Base-by-base conservation (phyloP, 2,329 filamentous ascomycete species). In the Ceratocystis diversiconidia region DNA sequence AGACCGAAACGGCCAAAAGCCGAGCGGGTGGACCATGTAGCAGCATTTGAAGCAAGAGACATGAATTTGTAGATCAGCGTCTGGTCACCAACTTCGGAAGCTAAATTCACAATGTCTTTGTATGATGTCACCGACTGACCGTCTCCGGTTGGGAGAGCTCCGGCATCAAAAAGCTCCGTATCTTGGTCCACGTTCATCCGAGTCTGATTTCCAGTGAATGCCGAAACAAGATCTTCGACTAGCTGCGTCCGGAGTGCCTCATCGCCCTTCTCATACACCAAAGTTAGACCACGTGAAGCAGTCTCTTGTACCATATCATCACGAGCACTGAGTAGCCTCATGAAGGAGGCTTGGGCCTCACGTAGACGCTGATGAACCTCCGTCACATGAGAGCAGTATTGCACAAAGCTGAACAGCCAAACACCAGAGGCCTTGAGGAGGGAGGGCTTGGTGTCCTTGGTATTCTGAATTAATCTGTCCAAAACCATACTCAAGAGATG, bases 51-150 rank as follows among this genome's bases (percentile, higher is more conserved):
- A 2, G 94, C 94, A 70, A 99, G 81, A 0, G 92, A 92, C 94
- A 99, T 99, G 76, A 99, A 97, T 68, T 92, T 90, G 78, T 99
- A 99, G 0, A 97, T 89, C n/a, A 99, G 79, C 70, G 89, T 92
- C 67, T 94, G 92, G 71, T 99, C 92, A 10, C 94, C 94, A 43
- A 96, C 92, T 76, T 99, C 94, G 55, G 92, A 90, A n/a, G 94
- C 94, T 61, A 99, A 79, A 70, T 92, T 94, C 74, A 99, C 89
- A 70, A 99, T 97, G 72, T 99, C 94, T 73, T 95, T 96, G 78
- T 99, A 99, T 0, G 92, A 97, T 0, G 90, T 96, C 65, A 97
- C 84, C 0, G 91, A 91, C 70, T 82, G 90, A 6, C 91, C 91
- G 69, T 96, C 90, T 2, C 92, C 90, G 0, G 92, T 97, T 0